Evolutionary conservation across 805 yeast genomes (phyloP), one percentile per base, ranked within the genome.

Genomic region (Priceomyces fermenticarens): DNA sequence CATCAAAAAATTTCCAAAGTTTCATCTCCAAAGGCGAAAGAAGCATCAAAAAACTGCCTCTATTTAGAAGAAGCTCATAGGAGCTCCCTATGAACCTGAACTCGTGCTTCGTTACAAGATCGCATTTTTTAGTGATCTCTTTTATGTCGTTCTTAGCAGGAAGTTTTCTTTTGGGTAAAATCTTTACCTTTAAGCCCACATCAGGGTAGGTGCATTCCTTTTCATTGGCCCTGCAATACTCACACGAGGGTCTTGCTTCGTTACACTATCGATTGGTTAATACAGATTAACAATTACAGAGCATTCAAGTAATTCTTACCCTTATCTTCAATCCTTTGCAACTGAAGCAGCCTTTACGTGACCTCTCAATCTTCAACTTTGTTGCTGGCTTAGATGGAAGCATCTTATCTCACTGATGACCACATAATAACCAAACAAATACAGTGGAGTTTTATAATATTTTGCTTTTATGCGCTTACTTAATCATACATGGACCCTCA

Each of bases 211-310:
- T 30, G 37, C 65, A 60, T 5, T 36, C 38, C 7, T 59, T 38
- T 17, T 42, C 40, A 12, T 60, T 54, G 36, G 57, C 53, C 4
- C 28, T 28, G 26, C 65, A 60, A 40, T 60, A 60, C 35, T 60
- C 63, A 43, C 65, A 60, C 3, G 41, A 20, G 3, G 65, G 63
- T 33, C 40, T 42, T 3, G 42, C 55, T 28, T 54, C 57, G 35
- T 60, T 48, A 42, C 63, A 60, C 57, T 49, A 26, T 40, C 13
- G 10, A 20, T n/a, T n/a, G 8, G 25, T 20, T 20, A 20, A 8
- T n/a, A n/a, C n/a, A n/a, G n/a, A n/a, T n/a, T n/a, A 8, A 20
- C 4, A 20, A 20, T 5, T 8, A 20, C 4, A 4, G 8, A 5
- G 25, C 4, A 20, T n/a, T 14, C 15, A 10, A 31, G 7, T 10